Evolutionary conservation across 2,329 filamentous ascomycete species (phyloP).

Genomic region (Aureobasidium melanogenum): DNA sequence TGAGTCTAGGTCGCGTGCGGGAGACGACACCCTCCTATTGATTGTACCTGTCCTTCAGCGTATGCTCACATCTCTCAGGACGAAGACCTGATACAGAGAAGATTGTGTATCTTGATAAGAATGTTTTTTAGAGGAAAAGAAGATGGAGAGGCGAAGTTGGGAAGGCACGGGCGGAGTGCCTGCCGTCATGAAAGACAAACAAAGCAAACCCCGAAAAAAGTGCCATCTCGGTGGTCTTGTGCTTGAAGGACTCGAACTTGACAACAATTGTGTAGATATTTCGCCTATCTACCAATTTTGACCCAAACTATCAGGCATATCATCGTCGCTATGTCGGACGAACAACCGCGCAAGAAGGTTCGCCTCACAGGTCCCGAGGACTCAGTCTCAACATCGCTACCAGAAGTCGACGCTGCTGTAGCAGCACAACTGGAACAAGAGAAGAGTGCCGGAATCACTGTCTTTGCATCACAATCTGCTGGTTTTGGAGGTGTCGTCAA

Average conservation of each 20-base stretch:
- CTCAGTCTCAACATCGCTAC: background rate
- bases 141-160: background rate
- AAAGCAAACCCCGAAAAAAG: slow-evolving; percentile 7
- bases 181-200: slow-evolving; percentile 2
- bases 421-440: slow-evolving; percentile 31
- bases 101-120: background rate
- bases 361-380: slow-evolving; percentile 11
- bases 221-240: background rate
- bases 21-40: background rate
- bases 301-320: background rate
- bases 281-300: background rate
- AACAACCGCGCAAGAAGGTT: slow-evolving; percentile 12
- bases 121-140: background rate
- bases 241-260: background rate
- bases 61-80: background rate
- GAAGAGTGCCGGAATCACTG: slow-evolving; percentile 49
- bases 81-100: background rate
- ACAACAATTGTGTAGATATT: background rate
- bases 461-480: slow-evolving; percentile 50
- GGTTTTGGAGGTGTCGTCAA: slow-evolving; percentile 59
- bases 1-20: background rate
- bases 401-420: background rate
- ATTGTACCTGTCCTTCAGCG: background rate
- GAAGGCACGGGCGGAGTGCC: background rate
- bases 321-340: background rate